Evolutionary conservation across 495 filamentous ascomycete genomes (phyloP), one percentile per base, ranked within the genome.

Genomic region (Annulohypoxylon stygium): DNA sequence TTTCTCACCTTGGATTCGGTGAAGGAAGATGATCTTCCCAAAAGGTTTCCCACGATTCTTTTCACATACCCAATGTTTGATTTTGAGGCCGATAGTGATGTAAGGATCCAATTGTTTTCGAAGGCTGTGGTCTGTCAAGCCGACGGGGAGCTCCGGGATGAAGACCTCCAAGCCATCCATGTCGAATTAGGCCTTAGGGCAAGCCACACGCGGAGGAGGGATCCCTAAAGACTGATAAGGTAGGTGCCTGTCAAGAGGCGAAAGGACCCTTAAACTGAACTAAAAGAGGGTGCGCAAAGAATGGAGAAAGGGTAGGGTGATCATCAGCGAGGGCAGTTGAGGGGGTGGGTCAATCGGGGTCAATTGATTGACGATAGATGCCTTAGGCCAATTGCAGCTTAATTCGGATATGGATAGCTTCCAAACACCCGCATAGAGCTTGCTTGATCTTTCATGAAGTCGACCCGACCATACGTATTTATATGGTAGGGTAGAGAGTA

Each of bases 81-180:
- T 83, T 0, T 65, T 47, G 9, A 88, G 76, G 0, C 18, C 47
- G 0, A 72, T 45, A 53, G 47, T 67, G 30, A 86, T 75, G 39
- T 73, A 55, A 10, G 78, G 79, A 25, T 73, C 59, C 5, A 88
- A 75, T 10, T 80, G 78, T 0, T 16, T 69, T n/a, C 67, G 63
- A 8, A 87, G 70, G 18, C 76, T 74, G 1, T 66, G 43, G 0
- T 82, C 77, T 5, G 74, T 78, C 26, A 83, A 67, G 20, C 81
- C 67, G 0, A 33, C 5, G 12, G 84, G 84, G n/a, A 88, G 75
- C 0, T 77, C 75, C 0, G 18, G 54, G 30, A 86, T 64, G 54
- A 80, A 86, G 34, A 86, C 80, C 69, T 86, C 83, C 77, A 86
- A 70, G 7, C 68, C 65, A 0, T 67, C 69, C 61, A 75, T 70